Conservation (phyloP, 768 basidiomycete species). For the Phanerodontia chrysosporium region DNA sequence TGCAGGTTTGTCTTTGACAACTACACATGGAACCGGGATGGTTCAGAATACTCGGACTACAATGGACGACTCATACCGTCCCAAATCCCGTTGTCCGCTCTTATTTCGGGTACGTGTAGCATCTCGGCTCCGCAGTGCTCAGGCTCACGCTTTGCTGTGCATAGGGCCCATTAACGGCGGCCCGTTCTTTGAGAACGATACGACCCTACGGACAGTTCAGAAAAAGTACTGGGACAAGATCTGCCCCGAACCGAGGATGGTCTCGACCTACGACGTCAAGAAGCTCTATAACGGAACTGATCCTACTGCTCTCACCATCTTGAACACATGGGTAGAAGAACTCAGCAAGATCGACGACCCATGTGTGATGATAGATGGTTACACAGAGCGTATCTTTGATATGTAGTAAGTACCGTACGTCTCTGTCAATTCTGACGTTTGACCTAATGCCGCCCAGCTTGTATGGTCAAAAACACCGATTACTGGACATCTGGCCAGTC, state of each 20-base stretch:
- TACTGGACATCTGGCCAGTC: constrained; percentile 46
- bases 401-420: neutral
- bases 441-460: constrained; percentile 20
- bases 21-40: constrained; percentile 48
- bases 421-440: neutral
- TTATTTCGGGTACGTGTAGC: constrained; percentile 55
- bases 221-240: constrained; percentile 41
- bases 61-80: constrained; percentile 49
- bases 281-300: constrained; percentile 21
- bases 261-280: constrained; percentile 24
- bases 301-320: constrained; percentile 30
- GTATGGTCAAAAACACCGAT: constrained; percentile 43
- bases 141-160: neutral
- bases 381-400: constrained; percentile 5
- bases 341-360: constrained; percentile 38
- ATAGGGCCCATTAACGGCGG: constrained; percentile 43
- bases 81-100: constrained; percentile 48
- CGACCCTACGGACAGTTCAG: constrained; percentile 42
- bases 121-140: constrained; percentile 13
- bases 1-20: constrained; percentile 50
- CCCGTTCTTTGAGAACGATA: constrained; percentile 30
- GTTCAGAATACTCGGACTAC: constrained; percentile 39
- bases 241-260: constrained; percentile 38
- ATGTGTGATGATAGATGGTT: constrained; percentile 43
- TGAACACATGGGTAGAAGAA: constrained; percentile 44